Base-by-base conservation (phyloP, 805 yeast genomes). In the Saccharomycopsis guyanensis region DNA sequence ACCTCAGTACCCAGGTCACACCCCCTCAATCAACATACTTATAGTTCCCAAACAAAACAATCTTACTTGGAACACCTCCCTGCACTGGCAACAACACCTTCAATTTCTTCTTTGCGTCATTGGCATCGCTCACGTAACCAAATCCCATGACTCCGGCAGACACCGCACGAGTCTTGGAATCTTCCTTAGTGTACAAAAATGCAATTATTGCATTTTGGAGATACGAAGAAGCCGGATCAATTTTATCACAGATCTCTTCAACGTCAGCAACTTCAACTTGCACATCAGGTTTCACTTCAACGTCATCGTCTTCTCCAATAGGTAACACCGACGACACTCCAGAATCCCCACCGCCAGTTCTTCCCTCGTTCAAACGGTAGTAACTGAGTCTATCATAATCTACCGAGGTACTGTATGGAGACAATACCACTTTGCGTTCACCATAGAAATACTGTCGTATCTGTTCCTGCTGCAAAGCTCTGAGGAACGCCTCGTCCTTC, bases 391-490 rank as follows among this genome's bases (percentile, higher is more conserved):
- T 82, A 13, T 72, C 70, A 47, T 73, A 68, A 56, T 79, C 86
- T 2, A 80, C 78, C 19, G 88, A 86, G 1, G 87, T 76, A 3
- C 94, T 84, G 62, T 80, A 89, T 2, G 99, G 97, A 16, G 94
- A 82, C 44, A 93, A 69, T 3, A 80, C 76, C 3, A 77, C 72
- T 38, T 71, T 71, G 16, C 71, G 64, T 4, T 75, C 74, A 2
- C 98, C 98, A 59, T 93, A 87, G 57, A 93, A 93, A 62, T 93
- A 93, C 58, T 89, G 94, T 58, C 79, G 78, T 45, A 91, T 87
- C 3, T 82, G 69, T 36, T 76, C 72, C 56, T 88, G 86, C 61
- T 91, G 97, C 19, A 73, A 45, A 32, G 80, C 76, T 57, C 97
- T 71, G 32, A 71, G 68, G 59, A 70, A 87, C 10, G 75, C 68